Conservation (phyloP, 306 rosid species). For the cucumber (Cucumis sativus) region Cucumber_9930_V3 NC_026657.2:39888501-39889000, state of each 20-base stretch:
- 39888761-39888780: background rate
- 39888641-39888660: background rate
- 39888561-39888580: background rate
- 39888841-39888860: too few relatives aligned
- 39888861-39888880: too few relatives aligned
- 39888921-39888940: too few relatives aligned
- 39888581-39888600: background rate
- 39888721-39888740: background rate
- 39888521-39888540: constrained; percentile 25
- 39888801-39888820: background rate
- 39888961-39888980: too few relatives aligned
- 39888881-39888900: too few relatives aligned
- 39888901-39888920: too few relatives aligned
- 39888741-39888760: background rate
- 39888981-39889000: too few relatives aligned
- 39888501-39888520: constrained; percentile 33
- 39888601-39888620: background rate
- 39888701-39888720: background rate
- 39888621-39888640: background rate
- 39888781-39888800: background rate
- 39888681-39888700: background rate
- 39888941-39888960: too few relatives aligned
- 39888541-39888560: background rate
- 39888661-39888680: background rate
- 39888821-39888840: too few relatives aligned